Conservation (phyloP, 2,329 filamentous ascomycete species). For the Drechslerella coelobrocha region DNA sequence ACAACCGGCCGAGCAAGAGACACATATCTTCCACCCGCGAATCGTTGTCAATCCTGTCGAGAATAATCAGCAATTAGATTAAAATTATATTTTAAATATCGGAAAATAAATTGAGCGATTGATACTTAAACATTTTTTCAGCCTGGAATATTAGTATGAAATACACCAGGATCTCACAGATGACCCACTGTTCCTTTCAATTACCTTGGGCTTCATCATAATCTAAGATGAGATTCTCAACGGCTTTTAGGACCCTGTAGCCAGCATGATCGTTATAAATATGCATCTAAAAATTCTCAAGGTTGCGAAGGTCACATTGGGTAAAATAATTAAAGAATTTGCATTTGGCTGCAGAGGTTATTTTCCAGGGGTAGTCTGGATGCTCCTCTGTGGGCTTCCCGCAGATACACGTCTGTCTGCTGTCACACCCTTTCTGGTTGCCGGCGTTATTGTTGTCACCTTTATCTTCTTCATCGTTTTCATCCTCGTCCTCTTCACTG, state of each 20-base stretch:
- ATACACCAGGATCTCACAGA: slow-evolving; percentile 59
- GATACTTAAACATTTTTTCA: slow-evolving; percentile 51
- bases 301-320: slow-evolving; percentile 55
- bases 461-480: slow-evolving; percentile 27
- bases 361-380: slow-evolving; percentile 57
- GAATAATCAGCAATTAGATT: slow-evolving; percentile 10
- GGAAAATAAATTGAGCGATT: not conserved
- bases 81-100: no score
- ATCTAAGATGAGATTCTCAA: slow-evolving; percentile 60
- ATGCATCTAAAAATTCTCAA: slow-evolving; percentile 60
- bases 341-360: slow-evolving; percentile 55
- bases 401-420: slow-evolving; percentile 57
- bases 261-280: slow-evolving; percentile 60
- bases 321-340: slow-evolving; percentile 54
- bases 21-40: slow-evolving; percentile 50
- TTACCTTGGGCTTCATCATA: slow-evolving; percentile 57
- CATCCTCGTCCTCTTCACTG: slow-evolving; percentile 27
- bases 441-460: slow-evolving; percentile 44
- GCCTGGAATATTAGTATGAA: slow-evolving; percentile 54
- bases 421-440: slow-evolving; percentile 50
- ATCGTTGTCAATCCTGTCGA: slow-evolving; percentile 56
- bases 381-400: slow-evolving; percentile 55
- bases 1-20: slow-evolving; percentile 56
- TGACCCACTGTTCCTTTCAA: slow-evolving; percentile 59
- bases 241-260: slow-evolving; percentile 60